Percentiles rank a stretch among this genome's conserved stretches.
Evolutionary conservation across 148 eudicot genomes (phyloP).

Genomic region (Rhododendron ovatum): DNA sequence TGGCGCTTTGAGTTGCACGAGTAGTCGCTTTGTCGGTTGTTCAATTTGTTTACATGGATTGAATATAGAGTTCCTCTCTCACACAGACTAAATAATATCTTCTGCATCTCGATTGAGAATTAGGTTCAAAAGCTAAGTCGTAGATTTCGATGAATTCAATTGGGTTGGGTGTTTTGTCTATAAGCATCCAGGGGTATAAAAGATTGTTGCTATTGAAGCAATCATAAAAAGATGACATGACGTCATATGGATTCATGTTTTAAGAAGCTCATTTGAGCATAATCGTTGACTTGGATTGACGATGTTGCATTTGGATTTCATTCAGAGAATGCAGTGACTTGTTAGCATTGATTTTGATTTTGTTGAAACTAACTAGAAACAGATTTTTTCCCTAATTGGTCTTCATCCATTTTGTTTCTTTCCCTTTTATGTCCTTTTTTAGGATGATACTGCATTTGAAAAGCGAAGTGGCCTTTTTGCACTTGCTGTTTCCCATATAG

Average conservation of each 20-base stretch:
- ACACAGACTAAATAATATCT: background rate
- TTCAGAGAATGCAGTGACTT: background rate
- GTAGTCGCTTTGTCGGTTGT: background rate
- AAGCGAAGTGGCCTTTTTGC: conserved; percentile 98
- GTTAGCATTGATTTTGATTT: background rate
- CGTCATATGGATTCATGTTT: too few species aligned
- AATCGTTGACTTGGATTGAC: background rate
- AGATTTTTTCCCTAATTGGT: background rate
- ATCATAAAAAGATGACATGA: background rate
- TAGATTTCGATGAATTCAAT: background rate
- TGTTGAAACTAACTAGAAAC: background rate
- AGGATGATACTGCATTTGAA: conserved; percentile 98
- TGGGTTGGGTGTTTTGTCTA: background rate
- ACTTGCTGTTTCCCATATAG: conserved; percentile 96
- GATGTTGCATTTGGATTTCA: background rate
- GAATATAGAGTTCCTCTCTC: background rate
- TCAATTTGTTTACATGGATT: background rate
- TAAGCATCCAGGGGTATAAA: background rate
- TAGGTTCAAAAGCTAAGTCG: background rate
- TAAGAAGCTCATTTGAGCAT: background rate
- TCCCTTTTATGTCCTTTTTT: conserved; percentile 13
- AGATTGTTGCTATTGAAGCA: background rate
- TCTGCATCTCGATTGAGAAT: background rate
- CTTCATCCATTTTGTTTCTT: background rate
- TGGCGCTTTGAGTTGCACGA: background rate